Evolutionary conservation across 1,139 yeast genomes (phyloP).

Genomic region (Dujonia santamariae): DNA sequence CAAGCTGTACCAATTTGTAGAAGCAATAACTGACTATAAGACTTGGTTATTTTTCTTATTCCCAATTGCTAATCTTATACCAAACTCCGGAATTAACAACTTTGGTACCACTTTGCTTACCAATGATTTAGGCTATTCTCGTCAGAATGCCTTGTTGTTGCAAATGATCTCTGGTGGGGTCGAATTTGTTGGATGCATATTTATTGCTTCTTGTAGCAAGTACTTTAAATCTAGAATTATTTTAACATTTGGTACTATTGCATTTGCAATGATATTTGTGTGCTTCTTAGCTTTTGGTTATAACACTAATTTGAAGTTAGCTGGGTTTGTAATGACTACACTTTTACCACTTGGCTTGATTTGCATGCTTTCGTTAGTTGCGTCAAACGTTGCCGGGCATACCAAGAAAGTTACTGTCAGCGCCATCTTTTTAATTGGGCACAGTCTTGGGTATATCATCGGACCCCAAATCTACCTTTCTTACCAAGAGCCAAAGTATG

Average conservation of each 20-base stretch:
- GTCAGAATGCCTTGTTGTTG: neutral
- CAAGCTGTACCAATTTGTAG: conserved; percentile 13
- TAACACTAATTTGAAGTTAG: conserved; percentile 10
- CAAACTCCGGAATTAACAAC: conserved; percentile 14
- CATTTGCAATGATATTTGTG: conserved; percentile 10
- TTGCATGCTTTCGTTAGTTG: conserved; percentile 1
- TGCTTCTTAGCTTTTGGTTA: conserved; percentile 2
- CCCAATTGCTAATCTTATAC: conserved; percentile 11
- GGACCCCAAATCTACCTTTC: conserved; percentile 10
- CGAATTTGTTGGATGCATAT: conserved; percentile 3
- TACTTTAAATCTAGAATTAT: conserved; percentile 9
- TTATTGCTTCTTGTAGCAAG: conserved; percentile 7
- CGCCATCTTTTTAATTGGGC: conserved; percentile 12
- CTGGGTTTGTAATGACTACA: conserved; percentile 10
- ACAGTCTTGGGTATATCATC: conserved; percentile 14
- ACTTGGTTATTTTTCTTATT: conserved; percentile 12
- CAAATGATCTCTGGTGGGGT: conserved; percentile 1
- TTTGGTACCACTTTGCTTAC: conserved; percentile 1
- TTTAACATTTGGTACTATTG: conserved; percentile 10
- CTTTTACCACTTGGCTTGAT: conserved; percentile 7
- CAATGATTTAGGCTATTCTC: neutral
- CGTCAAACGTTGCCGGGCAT: conserved; percentile 12
- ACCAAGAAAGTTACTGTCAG: conserved; percentile 10
- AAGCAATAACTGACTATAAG: conserved; percentile 11
- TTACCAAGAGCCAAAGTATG: conserved; percentile 8